A percentile compares a stretch with the other conserved stretches of the same genome.
Evolutionary conservation across 768 basidiomycete species (phyloP).

Genomic region (Hirschioporus abietinus): DNA sequence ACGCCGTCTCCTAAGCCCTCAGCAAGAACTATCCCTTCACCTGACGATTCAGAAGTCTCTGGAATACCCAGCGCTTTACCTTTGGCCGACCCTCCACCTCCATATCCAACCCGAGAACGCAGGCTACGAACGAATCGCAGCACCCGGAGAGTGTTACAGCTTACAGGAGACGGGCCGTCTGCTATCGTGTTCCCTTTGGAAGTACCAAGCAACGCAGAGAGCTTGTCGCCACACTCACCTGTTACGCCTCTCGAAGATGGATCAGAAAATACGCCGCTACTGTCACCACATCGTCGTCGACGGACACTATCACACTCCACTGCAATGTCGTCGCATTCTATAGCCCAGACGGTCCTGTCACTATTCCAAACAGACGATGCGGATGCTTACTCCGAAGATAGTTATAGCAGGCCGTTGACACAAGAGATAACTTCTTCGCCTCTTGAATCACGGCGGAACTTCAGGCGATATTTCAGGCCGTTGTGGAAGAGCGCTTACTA

Average conservation of each 20-base stretch:
- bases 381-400: conserved; percentile 35
- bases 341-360: conserved; percentile 64
- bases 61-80: not conserved
- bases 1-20: not conserved
- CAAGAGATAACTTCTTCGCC: conserved; percentile 8
- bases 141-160: conserved; percentile 30
- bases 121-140: conserved; percentile 31
- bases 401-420: conserved; percentile 29
- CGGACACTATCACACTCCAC: conserved; percentile 56
- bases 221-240: conserved; percentile 16
- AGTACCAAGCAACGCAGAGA: not conserved
- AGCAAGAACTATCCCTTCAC: not conserved
- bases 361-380: conserved; percentile 46
- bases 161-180: conserved; percentile 27
- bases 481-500: conserved; percentile 54
- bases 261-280: conserved; percentile 46
- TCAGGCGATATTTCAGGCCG: conserved; percentile 63
- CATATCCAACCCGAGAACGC: conserved; percentile 53
- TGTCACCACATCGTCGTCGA: conserved; percentile 31
- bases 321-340: conserved; percentile 44
- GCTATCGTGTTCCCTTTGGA: conserved; percentile 20
- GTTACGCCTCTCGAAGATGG: conserved; percentile 22
- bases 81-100: conserved; percentile 57
- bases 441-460: conserved; percentile 22
- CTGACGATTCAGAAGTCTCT: not conserved